Evolutionary conservation across 306 rosid species (phyloP), one percentile per base, ranked within the genome.

Genomic region (Malus sieversii): DNA sequence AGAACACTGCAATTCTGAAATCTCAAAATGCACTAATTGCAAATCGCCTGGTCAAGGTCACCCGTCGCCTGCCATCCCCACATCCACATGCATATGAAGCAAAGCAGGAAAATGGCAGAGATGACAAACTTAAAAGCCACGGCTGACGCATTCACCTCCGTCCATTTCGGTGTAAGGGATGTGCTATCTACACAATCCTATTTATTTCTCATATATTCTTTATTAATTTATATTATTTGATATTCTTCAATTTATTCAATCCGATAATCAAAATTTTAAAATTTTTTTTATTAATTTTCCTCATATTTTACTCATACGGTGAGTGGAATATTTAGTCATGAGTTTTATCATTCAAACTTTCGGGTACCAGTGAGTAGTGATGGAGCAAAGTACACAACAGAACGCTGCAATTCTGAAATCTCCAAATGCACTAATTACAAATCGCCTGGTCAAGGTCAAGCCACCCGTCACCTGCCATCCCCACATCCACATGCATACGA

Each of bases 111-210:
- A 16, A 51, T 51, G 55, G 55, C 55, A 51, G 55, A 51, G 55
- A 51, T 16, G 55, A 15, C 55, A 48, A 48, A 15, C 3, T 48
- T 46, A 51, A 4, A 51, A 16, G 55, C 20, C 55, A 48, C 8
- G 6, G 19, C 16, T 4, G 53, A 48, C 19, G 19, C 53, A 15
- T 48, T 48, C 55, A 16, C 55, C 20, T 48, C 18, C 20, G 20
- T 38, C 42, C 10, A 6, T 38, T 38, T 38, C 8, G 0, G 40
- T 6, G 8, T 0, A 35, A 35, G 40, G 2, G 8, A 1, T 33
- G 2, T 35, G 8, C 0, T 35, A 35, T 35, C 40, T 0, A 6
- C 0, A 1, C 2, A 35, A 33, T 33, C 0, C 0, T 33, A 33
- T 33, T 33, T 33, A 5, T 5, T 33, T 33, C 0, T 33, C 0